These are phyloP conservation scores for California macrophylla DNA, from an alignment of 441 rosid genomes.

Conservation along the genomic window DNA sequence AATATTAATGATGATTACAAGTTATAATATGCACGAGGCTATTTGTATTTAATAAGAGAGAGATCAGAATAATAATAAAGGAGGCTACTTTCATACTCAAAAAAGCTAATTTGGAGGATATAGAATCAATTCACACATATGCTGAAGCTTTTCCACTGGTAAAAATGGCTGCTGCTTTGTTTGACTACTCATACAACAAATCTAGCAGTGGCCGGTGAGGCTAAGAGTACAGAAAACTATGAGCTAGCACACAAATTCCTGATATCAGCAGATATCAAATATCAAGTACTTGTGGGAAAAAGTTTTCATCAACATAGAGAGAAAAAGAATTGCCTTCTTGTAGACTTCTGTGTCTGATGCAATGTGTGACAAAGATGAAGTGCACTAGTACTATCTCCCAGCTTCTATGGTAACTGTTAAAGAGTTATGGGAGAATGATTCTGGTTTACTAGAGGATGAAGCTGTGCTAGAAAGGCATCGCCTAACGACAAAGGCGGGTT, in stretches of 20 bases:
- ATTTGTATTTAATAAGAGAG: neutral
- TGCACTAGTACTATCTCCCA: slow-evolving; percentile 27
- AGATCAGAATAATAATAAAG: neutral
- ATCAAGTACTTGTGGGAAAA: neutral
- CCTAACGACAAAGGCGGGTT: slow-evolving; percentile 39
- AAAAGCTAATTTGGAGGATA: neutral
- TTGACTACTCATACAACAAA: neutral
- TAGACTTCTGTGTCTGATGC: neutral
- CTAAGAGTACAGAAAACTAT: neutral
- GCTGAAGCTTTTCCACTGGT: neutral
- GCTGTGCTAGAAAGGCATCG: slow-evolving; percentile 29
- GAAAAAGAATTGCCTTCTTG: neutral
- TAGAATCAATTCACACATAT: neutral
- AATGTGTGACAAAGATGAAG: slow-evolving; percentile 3
- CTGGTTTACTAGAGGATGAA: slow-evolving; percentile 37
- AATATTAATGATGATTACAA: neutral
- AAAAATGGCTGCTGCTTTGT: neutral
- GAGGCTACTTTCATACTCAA: neutral
- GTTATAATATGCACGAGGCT: neutral
- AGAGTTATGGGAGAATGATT: slow-evolving; percentile 27
- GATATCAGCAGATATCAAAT: too few species aligned
- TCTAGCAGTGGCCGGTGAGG: neutral
- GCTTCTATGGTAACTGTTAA: slow-evolving; percentile 34
- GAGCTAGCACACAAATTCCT: too few species aligned
- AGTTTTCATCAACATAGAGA: neutral